A percentile compares a stretch with the other conserved stretches of the same genome.
phyloP scores from a whole-genome alignment of 257 asterid species.

The Osmanthus fragrans region DNA sequence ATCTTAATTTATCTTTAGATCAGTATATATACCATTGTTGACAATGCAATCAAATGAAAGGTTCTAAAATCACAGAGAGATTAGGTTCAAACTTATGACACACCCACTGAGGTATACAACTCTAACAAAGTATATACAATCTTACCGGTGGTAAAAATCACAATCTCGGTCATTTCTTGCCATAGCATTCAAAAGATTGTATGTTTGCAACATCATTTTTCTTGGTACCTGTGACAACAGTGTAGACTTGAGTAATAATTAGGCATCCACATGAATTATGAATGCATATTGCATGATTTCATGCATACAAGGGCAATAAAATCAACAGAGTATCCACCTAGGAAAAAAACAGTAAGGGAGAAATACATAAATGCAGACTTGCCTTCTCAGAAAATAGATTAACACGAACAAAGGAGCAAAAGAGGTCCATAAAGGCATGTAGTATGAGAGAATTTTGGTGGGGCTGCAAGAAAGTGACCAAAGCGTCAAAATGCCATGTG shows the following conservation, averaged over 20 bases:
- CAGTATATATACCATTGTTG: neutral
- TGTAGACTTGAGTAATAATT: neutral
- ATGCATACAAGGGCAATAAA: slow-evolving; percentile 24
- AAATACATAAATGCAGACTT: slow-evolving; percentile 31
- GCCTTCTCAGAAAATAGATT: slow-evolving; percentile 93
- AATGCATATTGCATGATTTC: neutral
- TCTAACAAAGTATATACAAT: slow-evolving; percentile 17
- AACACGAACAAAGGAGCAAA: slow-evolving; percentile 99
- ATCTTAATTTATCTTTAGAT: neutral
- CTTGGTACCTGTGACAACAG: slow-evolving; percentile 71
- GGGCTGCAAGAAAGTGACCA: slow-evolving; percentile 67
- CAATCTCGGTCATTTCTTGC: slow-evolving; percentile 87
- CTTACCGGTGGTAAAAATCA: slow-evolving; percentile 92
- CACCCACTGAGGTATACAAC: slow-evolving; percentile 8
- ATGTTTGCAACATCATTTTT: slow-evolving; percentile 92
- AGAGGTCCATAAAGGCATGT: slow-evolving; percentile 96
- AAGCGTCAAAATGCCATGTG: slow-evolving; percentile 23
- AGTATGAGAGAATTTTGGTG: slow-evolving; percentile 95
- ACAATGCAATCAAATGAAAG: slow-evolving; percentile 15
- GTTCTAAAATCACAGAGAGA: neutral
- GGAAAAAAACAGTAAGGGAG: neutral
- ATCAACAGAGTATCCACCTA: slow-evolving; percentile 5
- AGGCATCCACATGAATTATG: neutral
- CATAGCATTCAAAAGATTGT: slow-evolving; percentile 88
- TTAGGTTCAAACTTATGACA: slow-evolving; percentile 22